phyloP scores from a whole-genome alignment of 345 rosid species.

The Capsella bursapastoris region DNA sequence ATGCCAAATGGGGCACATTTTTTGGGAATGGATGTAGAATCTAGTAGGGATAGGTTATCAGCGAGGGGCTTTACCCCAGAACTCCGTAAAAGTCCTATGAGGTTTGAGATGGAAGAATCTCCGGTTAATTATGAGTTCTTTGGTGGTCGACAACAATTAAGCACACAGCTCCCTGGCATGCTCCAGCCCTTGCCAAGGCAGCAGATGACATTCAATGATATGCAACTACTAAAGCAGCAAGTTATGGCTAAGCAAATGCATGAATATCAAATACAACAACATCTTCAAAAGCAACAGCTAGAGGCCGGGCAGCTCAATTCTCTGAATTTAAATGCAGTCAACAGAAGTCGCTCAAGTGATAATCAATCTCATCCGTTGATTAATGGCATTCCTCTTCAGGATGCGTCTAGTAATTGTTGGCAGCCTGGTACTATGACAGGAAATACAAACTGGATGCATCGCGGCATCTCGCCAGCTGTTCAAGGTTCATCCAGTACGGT shows the following conservation, averaged over 20 bases:
- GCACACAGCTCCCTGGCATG: conserved; percentile 62
- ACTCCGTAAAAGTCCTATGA: conserved; percentile 50
- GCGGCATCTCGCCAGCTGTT: conserved; percentile 49
- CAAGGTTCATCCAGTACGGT: conserved; percentile 67
- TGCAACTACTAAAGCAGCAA: conserved; percentile 83
- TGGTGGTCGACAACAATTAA: conserved; percentile 70
- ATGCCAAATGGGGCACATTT: conserved; percentile 66
- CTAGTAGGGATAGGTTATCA: conserved; percentile 54
- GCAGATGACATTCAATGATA: conserved; percentile 68
- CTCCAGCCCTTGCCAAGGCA: conserved; percentile 73
- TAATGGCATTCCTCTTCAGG: conserved; percentile 70
- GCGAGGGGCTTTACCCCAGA: conserved; percentile 64
- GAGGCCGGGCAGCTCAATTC: conserved; percentile 59
- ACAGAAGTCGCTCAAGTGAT: conserved; percentile 48
- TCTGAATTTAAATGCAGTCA: conserved; percentile 52
- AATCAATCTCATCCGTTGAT: conserved; percentile 51
- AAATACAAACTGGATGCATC: conserved; percentile 65
- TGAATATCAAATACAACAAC: conserved; percentile 77
- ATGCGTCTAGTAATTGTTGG: conserved; percentile 64
- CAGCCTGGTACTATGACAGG: conserved; percentile 61
- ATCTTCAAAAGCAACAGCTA: conserved; percentile 58
- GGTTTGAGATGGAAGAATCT: conserved; percentile 63
- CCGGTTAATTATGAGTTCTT: conserved; percentile 72
- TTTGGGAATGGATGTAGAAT: conserved; percentile 66
- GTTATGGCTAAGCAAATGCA: conserved; percentile 74